Percentiles rank a stretch among this genome's conserved stretches.
Evolutionary conservation across 148 eudicot genomes (phyloP).

Genomic region (Gaultheria prostrata): DNA sequence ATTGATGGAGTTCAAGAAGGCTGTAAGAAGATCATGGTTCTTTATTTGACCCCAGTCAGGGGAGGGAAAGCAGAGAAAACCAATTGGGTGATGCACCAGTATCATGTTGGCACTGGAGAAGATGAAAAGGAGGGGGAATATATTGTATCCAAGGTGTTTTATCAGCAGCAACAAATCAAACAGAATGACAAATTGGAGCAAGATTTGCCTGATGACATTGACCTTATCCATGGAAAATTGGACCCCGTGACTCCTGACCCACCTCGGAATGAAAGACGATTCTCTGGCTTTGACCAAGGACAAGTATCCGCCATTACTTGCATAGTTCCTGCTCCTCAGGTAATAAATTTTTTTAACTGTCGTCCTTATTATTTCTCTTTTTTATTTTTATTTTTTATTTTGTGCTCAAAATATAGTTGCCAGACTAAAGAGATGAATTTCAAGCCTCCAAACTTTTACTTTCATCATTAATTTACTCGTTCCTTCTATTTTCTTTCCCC

Average conservation of each 20-base stretch:
- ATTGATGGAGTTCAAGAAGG: constrained; percentile 69
- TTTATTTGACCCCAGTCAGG: constrained; percentile 53
- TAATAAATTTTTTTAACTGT: constrained; percentile 13
- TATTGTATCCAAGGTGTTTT: constrained; percentile 82
- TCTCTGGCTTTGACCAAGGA: constrained; percentile 20
- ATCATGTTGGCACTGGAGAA: constrained; percentile 78
- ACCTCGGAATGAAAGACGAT: constrained; percentile 42
- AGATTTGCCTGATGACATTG: constrained; percentile 31
- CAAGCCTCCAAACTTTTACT: not conserved
- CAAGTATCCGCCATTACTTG: constrained; percentile 22
- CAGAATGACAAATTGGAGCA: constrained; percentile 43
- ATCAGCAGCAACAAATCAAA: constrained; percentile 71
- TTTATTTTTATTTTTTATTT: too few relatives aligned
- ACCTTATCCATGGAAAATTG: constrained; percentile 34
- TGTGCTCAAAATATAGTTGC: not conserved
- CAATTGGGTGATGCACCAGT: constrained; percentile 97
- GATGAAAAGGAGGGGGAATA: constrained; percentile 85
- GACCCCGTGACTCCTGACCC: constrained; percentile 78
- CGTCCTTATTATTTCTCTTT: not conserved
- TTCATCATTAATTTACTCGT: not conserved
- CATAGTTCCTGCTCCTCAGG: constrained; percentile 34
- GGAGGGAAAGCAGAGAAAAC: constrained; percentile 90
- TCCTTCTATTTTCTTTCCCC: not conserved
- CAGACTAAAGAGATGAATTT: not conserved
- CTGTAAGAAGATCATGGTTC: constrained; percentile 96